Base-by-base conservation (phyloP, 768 basidiomycete genomes). In the Suillus paluster region DNA sequence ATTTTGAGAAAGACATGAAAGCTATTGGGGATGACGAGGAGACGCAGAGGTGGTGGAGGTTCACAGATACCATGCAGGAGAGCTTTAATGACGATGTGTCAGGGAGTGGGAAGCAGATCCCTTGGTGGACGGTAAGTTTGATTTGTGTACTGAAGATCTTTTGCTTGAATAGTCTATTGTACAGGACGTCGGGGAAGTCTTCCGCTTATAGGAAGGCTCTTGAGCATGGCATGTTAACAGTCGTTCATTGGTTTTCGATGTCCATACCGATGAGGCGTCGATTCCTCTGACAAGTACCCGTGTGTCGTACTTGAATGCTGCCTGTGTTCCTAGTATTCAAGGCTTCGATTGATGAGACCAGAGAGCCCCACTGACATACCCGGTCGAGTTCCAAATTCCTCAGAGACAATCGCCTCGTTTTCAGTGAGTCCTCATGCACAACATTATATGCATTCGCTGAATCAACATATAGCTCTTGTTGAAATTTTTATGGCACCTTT, bases 41-140 rank as follows among this genome's bases (percentile, higher is more conserved):
- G 69, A 93, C 90, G n/a, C 82, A 81, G 71, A 71, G 82, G 62
- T 93, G 91, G 91, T 92, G 92, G 91, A 76, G 79, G 66, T 71
- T 91, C 90, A 30, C 30, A 0, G 91, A 92, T 71, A 78, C 68
- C 5, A 90, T 93, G 90, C 92, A 94, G 74, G 85, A 88, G 73
- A 89, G 86, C 68, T 85, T 92, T 46, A 80, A 86, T n/a, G 80
- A 84, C 4, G 89, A 84, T 42, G 90, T 91, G 5, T 79, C 78
- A 6, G 90, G 91, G 17, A 91, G 90, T 63, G 90, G 85, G 12
- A 81, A 80, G 25, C n/a, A n/a, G 85, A 83, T 4, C 14, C 88
- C 90, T 61, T 93, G 91, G 92, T 86, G 86, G 87, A 80, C 77
- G 75, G 30, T 86, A 4, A 21, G 15, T 6, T 63, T 41, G 30